Conservation (phyloP, 257 asterid species). For the Asclepias syriaca region DNA sequence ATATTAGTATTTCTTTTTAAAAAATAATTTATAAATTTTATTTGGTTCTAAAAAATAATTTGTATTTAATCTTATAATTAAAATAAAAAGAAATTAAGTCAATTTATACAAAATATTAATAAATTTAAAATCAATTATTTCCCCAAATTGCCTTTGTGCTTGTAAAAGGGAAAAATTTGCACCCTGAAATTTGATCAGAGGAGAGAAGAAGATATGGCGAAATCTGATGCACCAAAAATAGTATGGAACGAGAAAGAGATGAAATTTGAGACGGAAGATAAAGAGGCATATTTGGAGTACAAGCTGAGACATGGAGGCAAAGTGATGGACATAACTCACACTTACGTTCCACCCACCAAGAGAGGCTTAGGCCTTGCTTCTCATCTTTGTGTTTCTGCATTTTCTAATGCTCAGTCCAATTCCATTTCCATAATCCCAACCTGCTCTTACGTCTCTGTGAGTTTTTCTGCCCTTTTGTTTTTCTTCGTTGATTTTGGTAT, state of each 20-base stretch:
- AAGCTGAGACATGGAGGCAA: too few relatives aligned
- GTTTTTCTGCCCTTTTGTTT: conserved; percentile 7
- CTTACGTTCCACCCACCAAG: conserved; percentile 19
- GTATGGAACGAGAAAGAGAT: conserved; percentile 56
- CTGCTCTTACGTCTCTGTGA: conserved; percentile 91
- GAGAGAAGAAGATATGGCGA: neutral
- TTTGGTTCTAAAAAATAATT: too few relatives aligned
- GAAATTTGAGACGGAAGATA: conserved; percentile 75
- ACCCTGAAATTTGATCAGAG: neutral
- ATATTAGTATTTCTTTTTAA: too few relatives aligned
- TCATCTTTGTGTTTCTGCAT: conserved; percentile 76
- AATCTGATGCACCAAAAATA: conserved; percentile 25
- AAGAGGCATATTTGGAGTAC: conserved; percentile 6
- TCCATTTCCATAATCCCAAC: conserved; percentile 21
- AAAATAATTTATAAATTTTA: too few relatives aligned
- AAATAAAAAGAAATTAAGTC: too few relatives aligned
- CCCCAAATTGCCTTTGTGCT: too few relatives aligned
- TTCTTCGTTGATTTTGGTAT: neutral
- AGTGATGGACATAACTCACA: conserved; percentile 63
- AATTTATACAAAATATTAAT: too few relatives aligned
- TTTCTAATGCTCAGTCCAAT: conserved; percentile 58
- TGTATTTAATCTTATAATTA: too few relatives aligned
- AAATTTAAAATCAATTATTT: too few relatives aligned
- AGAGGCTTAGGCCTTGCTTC: conserved; percentile 47
- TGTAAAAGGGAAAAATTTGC: too few relatives aligned